These are phyloP conservation scores for Rhizoclosmatium sp. DNA, from an alignment of 192 early-diverging fungal species.

Conservation along the genomic window DNA sequence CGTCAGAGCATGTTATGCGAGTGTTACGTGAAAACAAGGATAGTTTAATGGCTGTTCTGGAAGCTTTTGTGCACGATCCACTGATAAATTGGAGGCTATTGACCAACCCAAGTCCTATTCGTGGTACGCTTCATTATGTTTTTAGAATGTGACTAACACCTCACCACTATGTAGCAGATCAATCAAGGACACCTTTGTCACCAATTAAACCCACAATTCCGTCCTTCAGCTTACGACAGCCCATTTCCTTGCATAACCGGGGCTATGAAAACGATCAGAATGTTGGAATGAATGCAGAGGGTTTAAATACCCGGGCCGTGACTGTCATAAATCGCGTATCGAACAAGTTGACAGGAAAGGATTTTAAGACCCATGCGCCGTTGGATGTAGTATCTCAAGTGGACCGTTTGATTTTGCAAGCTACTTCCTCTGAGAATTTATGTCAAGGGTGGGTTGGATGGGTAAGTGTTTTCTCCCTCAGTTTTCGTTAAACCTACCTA, in stretches of 20 bases:
- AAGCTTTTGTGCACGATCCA: constrained; percentile 98
- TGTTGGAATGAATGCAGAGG: constrained; percentile 47
- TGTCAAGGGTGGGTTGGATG: constrained; percentile 60
- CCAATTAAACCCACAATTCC: constrained; percentile 84
- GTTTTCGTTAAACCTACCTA: too few relatives aligned
- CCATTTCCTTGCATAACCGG: constrained; percentile 78
- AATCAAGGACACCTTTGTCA: constrained; percentile 83
- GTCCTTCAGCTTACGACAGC: constrained; percentile 83
- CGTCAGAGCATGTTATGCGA: constrained; percentile 95
- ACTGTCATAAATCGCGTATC: constrained; percentile 83
- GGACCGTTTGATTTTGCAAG: constrained; percentile 83
- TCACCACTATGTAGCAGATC: constrained; percentile 61
- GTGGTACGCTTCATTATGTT: constrained; percentile 4
- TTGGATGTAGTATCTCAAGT: constrained; percentile 83
- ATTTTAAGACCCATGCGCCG: constrained; percentile 78
- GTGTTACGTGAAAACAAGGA: constrained; percentile 95
- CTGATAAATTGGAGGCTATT: constrained; percentile 89
- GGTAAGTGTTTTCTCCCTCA: background rate
- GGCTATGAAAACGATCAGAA: background rate
- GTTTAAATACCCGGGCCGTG: constrained; percentile 73
- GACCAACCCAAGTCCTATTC: constrained; percentile 52
- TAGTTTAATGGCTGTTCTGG: constrained; percentile 95
- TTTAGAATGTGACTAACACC: background rate
- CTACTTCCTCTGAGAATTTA: constrained; percentile 81
- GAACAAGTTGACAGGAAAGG: constrained; percentile 84